These are phyloP conservation scores for Amanita muscaria DNA, from an alignment of 768 basidiomycete species.

Conservation along the genomic window DNA sequence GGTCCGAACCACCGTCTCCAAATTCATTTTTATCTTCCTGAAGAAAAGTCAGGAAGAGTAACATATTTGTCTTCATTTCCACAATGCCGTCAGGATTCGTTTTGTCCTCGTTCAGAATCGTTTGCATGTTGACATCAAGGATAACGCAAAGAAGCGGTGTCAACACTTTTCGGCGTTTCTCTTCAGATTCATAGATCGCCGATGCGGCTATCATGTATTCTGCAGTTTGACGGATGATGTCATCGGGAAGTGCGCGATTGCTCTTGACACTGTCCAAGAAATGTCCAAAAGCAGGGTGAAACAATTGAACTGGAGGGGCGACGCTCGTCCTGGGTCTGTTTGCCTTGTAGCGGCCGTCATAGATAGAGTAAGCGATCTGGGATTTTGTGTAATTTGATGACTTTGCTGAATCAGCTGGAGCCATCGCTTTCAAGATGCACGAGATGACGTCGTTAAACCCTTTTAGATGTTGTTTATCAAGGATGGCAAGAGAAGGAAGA, in stretches of 20 bases:
- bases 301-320: constrained; percentile 18
- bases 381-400: constrained; percentile 5
- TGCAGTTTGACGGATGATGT: constrained; percentile 12
- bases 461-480: constrained; percentile 4
- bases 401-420: constrained; percentile 1
- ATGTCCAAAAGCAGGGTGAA: constrained; percentile 17
- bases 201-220: constrained; percentile 14
- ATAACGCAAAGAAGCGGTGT: constrained; percentile 5
- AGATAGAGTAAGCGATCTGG: constrained; percentile 11
- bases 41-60: constrained; percentile 5
- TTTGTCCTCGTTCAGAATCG: constrained; percentile 8
- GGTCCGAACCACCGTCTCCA: constrained; percentile 12
- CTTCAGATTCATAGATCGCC: constrained; percentile 14
- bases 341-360: constrained; percentile 16
- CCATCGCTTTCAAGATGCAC: constrained; percentile 3
- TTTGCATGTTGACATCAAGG: constrained; percentile 4
- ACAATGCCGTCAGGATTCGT: background rate
- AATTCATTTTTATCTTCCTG: constrained; percentile 16
- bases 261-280: constrained; percentile 13
- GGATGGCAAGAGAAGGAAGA: constrained; percentile 5
- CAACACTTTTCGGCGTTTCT: constrained; percentile 8
- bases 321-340: constrained; percentile 10
- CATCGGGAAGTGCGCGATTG: constrained; percentile 10
- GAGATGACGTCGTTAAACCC: constrained; percentile 2
- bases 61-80: background rate